Base-by-base conservation (phyloP, 78 protist species). In the Salpingoeca rosetta region DNA sequence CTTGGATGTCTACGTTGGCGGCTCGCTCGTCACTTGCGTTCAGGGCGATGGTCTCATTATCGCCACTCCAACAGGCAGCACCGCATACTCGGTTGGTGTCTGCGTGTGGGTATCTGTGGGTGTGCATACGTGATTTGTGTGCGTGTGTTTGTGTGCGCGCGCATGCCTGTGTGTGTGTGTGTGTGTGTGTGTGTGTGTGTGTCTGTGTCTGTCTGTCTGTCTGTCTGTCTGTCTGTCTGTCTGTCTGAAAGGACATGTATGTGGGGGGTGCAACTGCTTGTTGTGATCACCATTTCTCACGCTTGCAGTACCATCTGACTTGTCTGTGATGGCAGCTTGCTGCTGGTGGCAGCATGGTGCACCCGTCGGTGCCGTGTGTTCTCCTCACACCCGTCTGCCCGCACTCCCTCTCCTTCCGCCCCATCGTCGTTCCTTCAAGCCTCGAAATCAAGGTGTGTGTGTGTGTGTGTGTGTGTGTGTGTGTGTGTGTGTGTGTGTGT, bases 341-440 rank as follows among this genome's bases (percentile, higher is more conserved):
- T 10, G 95, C 96, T 0, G 98, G 98, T 41, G 98, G 98, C 35
- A 78, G 95, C 26, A 56, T 92, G 40, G 92, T 94, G 12, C 97
- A 95, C 83, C 98, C 97, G 37, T 45, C 89, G 12, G 91, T 95
- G 25, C 91, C 92, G 0, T 86, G 90, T 37, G 85, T 94, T 0
- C 84, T 94, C 2, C 57, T 96, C 57, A 95, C 98, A 7, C 98
- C 98, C 17, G 89, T 96, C 38, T 94, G 96, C 77, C 96, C 98
- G 17, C 95, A 92, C 78, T 84, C 95, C 26, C 87, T 96, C 22
- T 91, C 96, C 22, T 95, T 93, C 82, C 84, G 98, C 27, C 98
- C 98, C 0, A 77, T 94, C 1, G 45, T 94, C 0, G 84, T 94
- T 38, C 95, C 95, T 3, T 76, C 11, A 42, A 65, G 74, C 0